Evolutionary conservation across 2,329 filamentous ascomycete species (phyloP), one percentile per base, ranked within the genome.

Genomic region (Phyllosticta ampelicida): DNA sequence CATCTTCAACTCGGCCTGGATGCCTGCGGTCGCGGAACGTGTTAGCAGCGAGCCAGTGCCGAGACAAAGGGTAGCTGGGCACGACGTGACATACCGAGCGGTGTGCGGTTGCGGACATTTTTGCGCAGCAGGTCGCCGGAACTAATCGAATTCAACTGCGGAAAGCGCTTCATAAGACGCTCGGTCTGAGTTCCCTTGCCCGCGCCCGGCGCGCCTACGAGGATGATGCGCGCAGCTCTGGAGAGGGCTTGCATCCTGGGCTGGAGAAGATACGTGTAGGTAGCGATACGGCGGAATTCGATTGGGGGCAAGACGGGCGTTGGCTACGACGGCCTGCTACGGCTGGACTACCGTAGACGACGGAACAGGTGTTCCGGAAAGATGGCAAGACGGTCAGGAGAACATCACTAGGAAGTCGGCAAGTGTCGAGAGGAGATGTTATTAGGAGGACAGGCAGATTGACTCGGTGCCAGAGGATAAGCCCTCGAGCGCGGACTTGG

Each of bases 141-240:
- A 74, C 90, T 95, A 72, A 99, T 92, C 18, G 90, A 86, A 56
- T 89, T 87, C 52, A 99, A 79, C 68, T 96, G 88, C 3, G 91
- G 89, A 70, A 94, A 99, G 64, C 88, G 85, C 65, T 85, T 78
- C 65, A 97, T 85, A 62, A 99, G 79, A 61, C 94, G 85, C 72
- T 95, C 89, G 55, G 89, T 90, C 77, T 99, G 94, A 2, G 94
- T 99, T 62, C 92, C 94, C 74, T 99, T 99, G 62, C 94, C 94
- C 59, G 96, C 94, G 60, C 91, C 91, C n/a, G 94, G 94, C 55
- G 92, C 91, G 66, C 94, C 94, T 66, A 99, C 84, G 64, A 99
- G 84, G 69, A 99, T 97, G 63, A 97, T 86, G 62, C 94, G 87
- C 57, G 94, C 94, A 60, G 94, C 92, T 75, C 81, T 85, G 49